A percentile compares a stretch with the other conserved stretches of the same genome.
Evolutionary conservation across 768 basidiomycete species (phyloP).

Genomic region (Panaeolus papilionaceus): DNA sequence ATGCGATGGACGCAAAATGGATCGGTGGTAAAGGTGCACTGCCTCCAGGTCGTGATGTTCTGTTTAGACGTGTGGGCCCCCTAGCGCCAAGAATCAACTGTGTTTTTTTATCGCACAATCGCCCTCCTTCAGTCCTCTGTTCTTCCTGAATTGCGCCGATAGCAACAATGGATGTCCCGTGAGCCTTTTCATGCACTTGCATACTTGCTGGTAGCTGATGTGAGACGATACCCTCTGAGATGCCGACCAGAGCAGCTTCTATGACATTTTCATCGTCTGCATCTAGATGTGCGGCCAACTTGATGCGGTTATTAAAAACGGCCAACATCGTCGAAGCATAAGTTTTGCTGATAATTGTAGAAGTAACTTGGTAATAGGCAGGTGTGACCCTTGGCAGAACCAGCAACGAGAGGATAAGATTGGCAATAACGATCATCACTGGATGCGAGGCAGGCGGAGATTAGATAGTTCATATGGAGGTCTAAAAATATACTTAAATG

Average conservation of each 20-base stretch:
- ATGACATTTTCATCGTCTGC: constrained; percentile 2
- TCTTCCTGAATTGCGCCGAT: not conserved
- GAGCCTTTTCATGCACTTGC: not conserved
- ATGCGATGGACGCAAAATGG: not conserved
- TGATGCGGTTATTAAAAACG: constrained; percentile 23
- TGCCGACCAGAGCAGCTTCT: not conserved
- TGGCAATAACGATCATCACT: constrained; percentile 21
- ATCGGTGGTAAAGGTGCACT: too few species aligned
- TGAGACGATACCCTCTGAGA: not conserved
- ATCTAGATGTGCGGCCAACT: not conserved
- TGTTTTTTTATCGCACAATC: not conserved
- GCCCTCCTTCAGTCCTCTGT: not conserved
- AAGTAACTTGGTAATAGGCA: constrained; percentile 18
- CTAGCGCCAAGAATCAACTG: too few species aligned
- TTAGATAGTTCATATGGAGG: too few species aligned
- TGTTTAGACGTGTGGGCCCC: too few species aligned
- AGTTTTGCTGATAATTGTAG: constrained; percentile 22
- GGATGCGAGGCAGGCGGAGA: not conserved
- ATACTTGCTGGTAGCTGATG: not conserved
- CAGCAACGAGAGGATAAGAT: constrained; percentile 12
- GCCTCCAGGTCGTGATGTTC: too few species aligned
- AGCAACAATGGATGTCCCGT: too few species aligned
- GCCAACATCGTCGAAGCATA: constrained; percentile 27
- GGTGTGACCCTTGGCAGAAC: constrained; percentile 14
- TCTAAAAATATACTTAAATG: not conserved